Conservation (phyloP, 1,139 yeast species). For the Geotrichum australiense region DNA sequence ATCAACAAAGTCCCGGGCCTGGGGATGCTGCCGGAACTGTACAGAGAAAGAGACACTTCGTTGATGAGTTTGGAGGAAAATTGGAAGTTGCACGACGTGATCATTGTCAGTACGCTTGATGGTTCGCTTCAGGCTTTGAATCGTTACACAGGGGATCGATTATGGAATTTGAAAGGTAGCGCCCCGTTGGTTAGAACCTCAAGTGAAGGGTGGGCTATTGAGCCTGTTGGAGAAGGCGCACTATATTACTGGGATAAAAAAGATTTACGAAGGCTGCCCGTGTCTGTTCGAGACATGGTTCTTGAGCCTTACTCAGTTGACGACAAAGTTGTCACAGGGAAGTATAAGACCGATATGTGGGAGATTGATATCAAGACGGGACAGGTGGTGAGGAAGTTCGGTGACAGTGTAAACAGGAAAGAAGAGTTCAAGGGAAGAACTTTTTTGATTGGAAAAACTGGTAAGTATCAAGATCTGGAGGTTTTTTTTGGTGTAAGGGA, state of each 20-base stretch:
- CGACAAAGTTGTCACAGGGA: slow-evolving; percentile 3
- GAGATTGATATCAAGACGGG: slow-evolving; percentile 3
- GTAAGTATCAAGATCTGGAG: no score
- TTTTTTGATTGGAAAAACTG: slow-evolving; percentile 2
- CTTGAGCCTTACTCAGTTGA: slow-evolving; percentile 1
- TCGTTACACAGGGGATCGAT: background rate
- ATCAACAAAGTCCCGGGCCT: no score
- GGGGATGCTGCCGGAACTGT: background rate
- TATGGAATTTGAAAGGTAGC: background rate
- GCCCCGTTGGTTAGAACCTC: slow-evolving; percentile 2
- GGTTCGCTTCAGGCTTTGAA: background rate
- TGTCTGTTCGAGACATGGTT: background rate
- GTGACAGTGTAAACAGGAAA: background rate
- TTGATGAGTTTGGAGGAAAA: slow-evolving; percentile 1
- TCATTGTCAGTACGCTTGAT: slow-evolving; percentile 1
- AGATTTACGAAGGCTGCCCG: slow-evolving; percentile 1
- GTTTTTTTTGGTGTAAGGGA: no score
- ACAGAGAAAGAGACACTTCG: slow-evolving; percentile 2
- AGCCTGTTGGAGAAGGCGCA: slow-evolving; percentile 4
- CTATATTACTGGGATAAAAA: slow-evolving; percentile 1
- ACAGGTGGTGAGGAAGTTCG: slow-evolving; percentile 1
- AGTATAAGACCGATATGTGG: background rate
- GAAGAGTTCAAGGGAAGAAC: background rate
- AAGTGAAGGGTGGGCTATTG: slow-evolving; percentile 3
- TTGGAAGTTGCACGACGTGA: slow-evolving; percentile 1